These are phyloP conservation scores for Zalaria obscura DNA, from an alignment of 2,329 filamentous ascomycete genomes.

Conservation along the genomic window DNA sequence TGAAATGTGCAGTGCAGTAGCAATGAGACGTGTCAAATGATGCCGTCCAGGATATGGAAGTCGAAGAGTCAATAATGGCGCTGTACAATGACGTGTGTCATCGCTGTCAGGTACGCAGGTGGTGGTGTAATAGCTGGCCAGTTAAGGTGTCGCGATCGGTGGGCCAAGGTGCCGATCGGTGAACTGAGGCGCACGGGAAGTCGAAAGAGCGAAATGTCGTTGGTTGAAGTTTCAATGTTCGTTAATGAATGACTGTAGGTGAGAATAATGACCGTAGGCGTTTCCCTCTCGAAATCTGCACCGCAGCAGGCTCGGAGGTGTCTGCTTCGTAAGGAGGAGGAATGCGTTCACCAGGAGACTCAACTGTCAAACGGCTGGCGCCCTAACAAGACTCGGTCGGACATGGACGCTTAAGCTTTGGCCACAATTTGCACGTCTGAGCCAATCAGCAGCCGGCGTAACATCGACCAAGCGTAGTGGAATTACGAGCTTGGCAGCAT, in stretches of 20 bases:
- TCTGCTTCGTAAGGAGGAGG: neutral
- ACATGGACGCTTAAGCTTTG: no score
- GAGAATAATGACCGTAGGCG: neutral
- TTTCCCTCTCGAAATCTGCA: no score
- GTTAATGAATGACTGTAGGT: constrained; percentile 5
- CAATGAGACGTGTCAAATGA: no score
- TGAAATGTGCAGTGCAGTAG: no score
- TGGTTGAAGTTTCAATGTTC: neutral
- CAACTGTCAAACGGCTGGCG: neutral
- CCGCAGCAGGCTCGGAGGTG: neutral
- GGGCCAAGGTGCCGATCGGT: constrained; percentile 1
- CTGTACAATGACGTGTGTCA: constrained; percentile 1
- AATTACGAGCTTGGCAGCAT: no score
- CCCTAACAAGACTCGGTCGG: no score
- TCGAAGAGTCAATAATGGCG: neutral
- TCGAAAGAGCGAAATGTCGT: neutral
- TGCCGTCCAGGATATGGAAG: no score
- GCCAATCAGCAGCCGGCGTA: no score
- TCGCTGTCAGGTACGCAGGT: neutral
- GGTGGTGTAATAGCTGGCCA: neutral
- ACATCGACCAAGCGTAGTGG: no score
- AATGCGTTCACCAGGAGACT: neutral
- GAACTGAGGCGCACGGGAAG: neutral
- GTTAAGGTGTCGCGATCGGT: constrained; percentile 4
- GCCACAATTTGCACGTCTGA: no score